Evolutionary conservation across 202 grass and related monocot genomes (phyloP).

Genomic region (Hordeum pubiflorum): DNA sequence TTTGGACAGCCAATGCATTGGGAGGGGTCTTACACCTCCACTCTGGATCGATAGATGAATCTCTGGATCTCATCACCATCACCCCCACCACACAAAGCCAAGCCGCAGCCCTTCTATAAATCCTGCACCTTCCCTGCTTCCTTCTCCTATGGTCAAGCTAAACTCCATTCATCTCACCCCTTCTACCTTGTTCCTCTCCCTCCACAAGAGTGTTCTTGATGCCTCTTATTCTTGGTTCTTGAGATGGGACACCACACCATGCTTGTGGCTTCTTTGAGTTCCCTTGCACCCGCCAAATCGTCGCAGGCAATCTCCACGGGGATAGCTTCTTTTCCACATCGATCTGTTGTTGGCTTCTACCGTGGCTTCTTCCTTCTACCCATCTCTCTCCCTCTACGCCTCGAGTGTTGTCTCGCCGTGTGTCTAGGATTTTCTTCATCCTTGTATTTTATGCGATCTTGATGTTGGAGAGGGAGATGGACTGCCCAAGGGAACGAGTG

Average conservation of each 20-base stretch:
- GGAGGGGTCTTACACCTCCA: too few species aligned
- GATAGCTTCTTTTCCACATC: not conserved
- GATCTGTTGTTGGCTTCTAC: not conserved
- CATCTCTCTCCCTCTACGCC: not conserved
- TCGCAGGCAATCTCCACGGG: not conserved
- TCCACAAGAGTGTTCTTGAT: not conserved
- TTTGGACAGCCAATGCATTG: too few species aligned
- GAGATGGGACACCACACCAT: not conserved
- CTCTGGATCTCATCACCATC: constrained; percentile 5
- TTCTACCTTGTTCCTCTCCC: not conserved
- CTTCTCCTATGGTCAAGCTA: not conserved
- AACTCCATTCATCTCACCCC: not conserved
- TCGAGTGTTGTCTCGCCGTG: not conserved
- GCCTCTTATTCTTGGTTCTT: not conserved
- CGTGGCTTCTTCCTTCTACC: not conserved
- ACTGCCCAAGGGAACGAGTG: constrained; percentile 69
- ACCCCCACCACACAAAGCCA: not conserved
- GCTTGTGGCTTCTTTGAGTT: not conserved
- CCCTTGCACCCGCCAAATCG: not conserved
- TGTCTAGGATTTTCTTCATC: not conserved
- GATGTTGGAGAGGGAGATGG: not conserved
- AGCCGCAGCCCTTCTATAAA: constrained; percentile 39
- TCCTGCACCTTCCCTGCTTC: not conserved
- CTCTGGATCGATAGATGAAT: not conserved
- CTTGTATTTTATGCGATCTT: constrained; percentile 37